Conservation (phyloP, 2,329 filamentous ascomycete genomes). For the Epichloe gansuensis region DNA sequence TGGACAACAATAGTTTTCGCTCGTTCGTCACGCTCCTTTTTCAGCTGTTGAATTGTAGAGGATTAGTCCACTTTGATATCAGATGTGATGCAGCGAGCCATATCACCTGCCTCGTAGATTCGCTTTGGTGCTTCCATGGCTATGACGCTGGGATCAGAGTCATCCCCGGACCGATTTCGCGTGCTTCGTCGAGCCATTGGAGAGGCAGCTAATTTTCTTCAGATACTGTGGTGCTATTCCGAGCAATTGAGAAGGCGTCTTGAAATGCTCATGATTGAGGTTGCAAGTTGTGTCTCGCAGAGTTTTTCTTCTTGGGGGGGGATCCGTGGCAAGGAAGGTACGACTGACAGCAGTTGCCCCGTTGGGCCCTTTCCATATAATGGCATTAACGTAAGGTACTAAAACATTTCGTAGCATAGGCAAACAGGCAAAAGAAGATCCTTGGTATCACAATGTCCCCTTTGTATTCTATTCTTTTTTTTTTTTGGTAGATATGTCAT, state of each 20-base stretch:
- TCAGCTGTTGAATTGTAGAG: conserved; percentile 13
- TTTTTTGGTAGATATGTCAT: conserved; percentile 19
- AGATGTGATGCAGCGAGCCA: neutral
- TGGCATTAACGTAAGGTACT: neutral
- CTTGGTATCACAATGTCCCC: conserved; percentile 6
- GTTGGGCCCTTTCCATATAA: neutral
- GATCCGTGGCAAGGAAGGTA: neutral
- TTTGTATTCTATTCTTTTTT: conserved; percentile 10
- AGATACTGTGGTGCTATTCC: neutral
- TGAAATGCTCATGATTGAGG: too few species aligned
- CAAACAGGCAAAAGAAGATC: neutral
- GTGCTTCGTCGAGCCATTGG: conserved; percentile 9
- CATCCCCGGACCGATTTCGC: conserved; percentile 9
- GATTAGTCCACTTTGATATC: neutral
- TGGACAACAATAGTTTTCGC: conserved; percentile 14
- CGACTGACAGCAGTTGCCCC: neutral
- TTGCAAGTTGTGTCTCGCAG: too few species aligned
- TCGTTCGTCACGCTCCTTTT: conserved; percentile 16
- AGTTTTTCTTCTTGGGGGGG: too few species aligned
- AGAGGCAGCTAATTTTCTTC: neutral
- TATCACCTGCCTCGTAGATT: conserved; percentile 13
- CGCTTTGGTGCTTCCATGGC: conserved; percentile 16
- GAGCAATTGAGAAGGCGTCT: neutral
- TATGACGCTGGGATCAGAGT: conserved; percentile 11
- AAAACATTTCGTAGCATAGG: neutral